Evolutionary conservation across 2,329 filamentous ascomycete genomes (phyloP).

Genomic region (Ilyonectria robusta): DNA sequence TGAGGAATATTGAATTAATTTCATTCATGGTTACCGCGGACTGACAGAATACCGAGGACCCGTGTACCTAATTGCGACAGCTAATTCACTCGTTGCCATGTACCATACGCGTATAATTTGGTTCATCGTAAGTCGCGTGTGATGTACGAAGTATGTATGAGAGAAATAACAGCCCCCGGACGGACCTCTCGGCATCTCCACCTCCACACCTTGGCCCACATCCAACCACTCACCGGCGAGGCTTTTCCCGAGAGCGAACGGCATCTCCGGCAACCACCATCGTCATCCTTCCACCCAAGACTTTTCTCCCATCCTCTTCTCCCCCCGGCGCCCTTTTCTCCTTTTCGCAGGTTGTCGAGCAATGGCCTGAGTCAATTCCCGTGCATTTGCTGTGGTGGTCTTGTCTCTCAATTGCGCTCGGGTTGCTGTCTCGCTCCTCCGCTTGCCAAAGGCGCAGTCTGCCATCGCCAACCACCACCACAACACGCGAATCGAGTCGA

Average conservation of each 20-base stretch:
- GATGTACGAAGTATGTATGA: constrained; percentile 33
- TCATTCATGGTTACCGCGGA: neutral
- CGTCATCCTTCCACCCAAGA: constrained; percentile 18
- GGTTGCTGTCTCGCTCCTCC: neutral
- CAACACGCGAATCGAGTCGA: neutral
- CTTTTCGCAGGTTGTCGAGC: constrained; percentile 32
- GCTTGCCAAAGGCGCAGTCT: constrained; percentile 8
- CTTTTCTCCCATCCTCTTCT: constrained; percentile 31
- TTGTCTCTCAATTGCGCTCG: neutral
- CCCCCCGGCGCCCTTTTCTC: constrained; percentile 10
- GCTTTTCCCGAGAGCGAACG: constrained; percentile 42
- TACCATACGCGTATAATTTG: constrained; percentile 18
- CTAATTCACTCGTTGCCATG: constrained; percentile 2
- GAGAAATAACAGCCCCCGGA: constrained; percentile 42
- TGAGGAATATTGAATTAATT: neutral
- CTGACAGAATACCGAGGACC: neutral
- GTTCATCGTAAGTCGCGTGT: neutral
- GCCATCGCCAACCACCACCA: neutral
- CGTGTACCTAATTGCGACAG: neutral
- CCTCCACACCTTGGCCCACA: constrained; percentile 43
- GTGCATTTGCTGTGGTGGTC: constrained; percentile 17
- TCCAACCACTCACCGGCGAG: constrained; percentile 44
- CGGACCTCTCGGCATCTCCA: constrained; percentile 48
- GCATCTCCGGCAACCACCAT: constrained; percentile 43
- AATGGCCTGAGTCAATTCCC: constrained; percentile 29